phyloP scores from a whole-genome alignment of 2,329 filamentous ascomycete species.

The Cadophora gregata region DNA sequence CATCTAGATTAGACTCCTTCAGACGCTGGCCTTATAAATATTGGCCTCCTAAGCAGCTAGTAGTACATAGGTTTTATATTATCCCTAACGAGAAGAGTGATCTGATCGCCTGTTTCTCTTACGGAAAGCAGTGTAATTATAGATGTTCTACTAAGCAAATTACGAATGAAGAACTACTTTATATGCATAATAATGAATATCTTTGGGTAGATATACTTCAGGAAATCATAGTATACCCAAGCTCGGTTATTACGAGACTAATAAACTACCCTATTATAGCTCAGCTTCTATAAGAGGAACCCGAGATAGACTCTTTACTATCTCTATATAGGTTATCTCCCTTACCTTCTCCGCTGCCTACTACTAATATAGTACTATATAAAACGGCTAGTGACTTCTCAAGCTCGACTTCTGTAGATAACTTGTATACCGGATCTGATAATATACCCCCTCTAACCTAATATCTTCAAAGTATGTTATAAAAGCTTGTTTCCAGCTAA shows the following conservation, averaged over 20 bases:
- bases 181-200: constrained; percentile 16
- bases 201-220: constrained; percentile 25
- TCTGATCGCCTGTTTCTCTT: constrained; percentile 25
- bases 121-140: constrained; percentile 17
- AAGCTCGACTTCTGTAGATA: not conserved
- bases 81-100: constrained; percentile 8
- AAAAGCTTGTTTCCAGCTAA: not conserved
- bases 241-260: constrained; percentile 19
- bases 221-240: constrained; percentile 19
- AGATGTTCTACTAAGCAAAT: constrained; percentile 10
- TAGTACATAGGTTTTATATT: constrained; percentile 25
- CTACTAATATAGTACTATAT: too few relatives aligned
- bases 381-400: not conserved
- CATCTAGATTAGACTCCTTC: constrained; percentile 28
- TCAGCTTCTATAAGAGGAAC: too few relatives aligned
- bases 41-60: constrained; percentile 24
- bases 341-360: too few relatives aligned
- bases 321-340: too few relatives aligned
- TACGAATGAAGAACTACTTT: constrained; percentile 23
- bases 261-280: not conserved
- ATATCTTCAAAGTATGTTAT: not conserved
- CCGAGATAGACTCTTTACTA: too few relatives aligned
- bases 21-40: constrained; percentile 24
- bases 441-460: not conserved
- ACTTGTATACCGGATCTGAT: not conserved